Percentiles rank a stretch among this genome's conserved stretches.
Evolutionary conservation across 805 yeast species (phyloP).

Genomic region (Suhomyces kilbournensis): DNA sequence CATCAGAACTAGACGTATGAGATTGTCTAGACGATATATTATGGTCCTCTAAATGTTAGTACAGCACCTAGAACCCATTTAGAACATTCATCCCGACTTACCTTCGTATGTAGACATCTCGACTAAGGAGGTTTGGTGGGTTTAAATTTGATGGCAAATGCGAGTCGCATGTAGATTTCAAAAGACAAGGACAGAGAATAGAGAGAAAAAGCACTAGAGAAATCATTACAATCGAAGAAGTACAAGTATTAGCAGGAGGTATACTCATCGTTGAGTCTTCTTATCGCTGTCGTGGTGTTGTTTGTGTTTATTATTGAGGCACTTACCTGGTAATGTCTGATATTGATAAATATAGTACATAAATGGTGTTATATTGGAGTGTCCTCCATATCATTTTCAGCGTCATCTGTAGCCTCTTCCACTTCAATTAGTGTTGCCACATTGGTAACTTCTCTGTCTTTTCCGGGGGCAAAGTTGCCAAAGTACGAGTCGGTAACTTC

Average conservation of each 20-base stretch:
- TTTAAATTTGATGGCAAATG: slow-evolving; percentile 1
- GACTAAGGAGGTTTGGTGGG: too few species aligned
- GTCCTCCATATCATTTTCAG: not conserved
- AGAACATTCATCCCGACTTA: slow-evolving; percentile 19
- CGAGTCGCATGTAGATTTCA: not conserved
- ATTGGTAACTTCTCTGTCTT: not conserved
- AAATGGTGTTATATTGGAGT: not conserved
- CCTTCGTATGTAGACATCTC: slow-evolving; percentile 45
- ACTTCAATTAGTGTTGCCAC: slow-evolving; percentile 8
- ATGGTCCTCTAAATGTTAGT: slow-evolving; percentile 33
- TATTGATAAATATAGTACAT: not conserved
- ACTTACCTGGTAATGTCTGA: not conserved
- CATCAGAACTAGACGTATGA: slow-evolving; percentile 30
- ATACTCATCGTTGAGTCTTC: not conserved
- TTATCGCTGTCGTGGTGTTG: too few species aligned
- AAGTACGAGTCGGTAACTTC: slow-evolving; percentile 11
- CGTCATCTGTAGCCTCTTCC: slow-evolving; percentile 5
- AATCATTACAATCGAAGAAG: too few species aligned
- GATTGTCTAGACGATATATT: slow-evolving; percentile 22
- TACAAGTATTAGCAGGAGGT: too few species aligned
- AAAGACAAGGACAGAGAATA: not conserved
- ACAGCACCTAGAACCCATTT: not conserved
- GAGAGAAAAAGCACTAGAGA: not conserved
- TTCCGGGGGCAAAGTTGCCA: slow-evolving; percentile 4
- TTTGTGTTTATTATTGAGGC: not conserved